Conservation (phyloP, 116 monocot species). For the Iris pallida region DNA sequence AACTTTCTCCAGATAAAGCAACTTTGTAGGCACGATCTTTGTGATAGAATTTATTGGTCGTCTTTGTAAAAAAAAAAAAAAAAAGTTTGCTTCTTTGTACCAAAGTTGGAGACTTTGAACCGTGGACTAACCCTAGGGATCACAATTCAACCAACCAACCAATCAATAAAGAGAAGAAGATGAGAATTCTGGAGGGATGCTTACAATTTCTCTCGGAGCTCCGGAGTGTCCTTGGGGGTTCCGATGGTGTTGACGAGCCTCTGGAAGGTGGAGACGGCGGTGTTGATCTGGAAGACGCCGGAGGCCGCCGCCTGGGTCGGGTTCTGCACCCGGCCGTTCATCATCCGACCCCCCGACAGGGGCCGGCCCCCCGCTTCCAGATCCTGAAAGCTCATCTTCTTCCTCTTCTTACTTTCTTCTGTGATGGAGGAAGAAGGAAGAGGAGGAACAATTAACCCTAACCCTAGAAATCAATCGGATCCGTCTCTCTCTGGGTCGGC, state of each 20-base stretch:
- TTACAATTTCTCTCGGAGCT: slow-evolving; percentile 12
- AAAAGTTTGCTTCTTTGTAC: too few species aligned
- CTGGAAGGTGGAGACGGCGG: slow-evolving; percentile 16
- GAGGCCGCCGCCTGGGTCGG: slow-evolving; percentile 11
- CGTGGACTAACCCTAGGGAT: too few species aligned
- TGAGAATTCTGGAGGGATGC: not conserved
- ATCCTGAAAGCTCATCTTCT: slow-evolving; percentile 15
- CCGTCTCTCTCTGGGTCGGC: not conserved
- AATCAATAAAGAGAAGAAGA: not conserved
- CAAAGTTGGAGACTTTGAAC: too few species aligned
- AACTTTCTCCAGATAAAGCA: too few species aligned
- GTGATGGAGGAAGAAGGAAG: not conserved
- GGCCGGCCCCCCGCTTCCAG: slow-evolving; percentile 6
- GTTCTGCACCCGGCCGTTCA: not conserved
- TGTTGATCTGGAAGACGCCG: slow-evolving; percentile 20
- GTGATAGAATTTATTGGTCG: too few species aligned
- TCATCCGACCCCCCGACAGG: slow-evolving; percentile 1
- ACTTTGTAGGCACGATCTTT: too few species aligned
- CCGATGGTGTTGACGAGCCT: slow-evolving; percentile 15
- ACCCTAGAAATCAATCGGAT: not conserved
- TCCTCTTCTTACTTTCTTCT: not conserved
- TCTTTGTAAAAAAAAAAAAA: too few species aligned
- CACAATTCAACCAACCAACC: not conserved
- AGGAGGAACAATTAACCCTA: not conserved
- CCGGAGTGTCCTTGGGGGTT: slow-evolving; percentile 16